Base-by-base conservation (phyloP, 805 yeast species). In the Jamesozyma gamospora region DNA sequence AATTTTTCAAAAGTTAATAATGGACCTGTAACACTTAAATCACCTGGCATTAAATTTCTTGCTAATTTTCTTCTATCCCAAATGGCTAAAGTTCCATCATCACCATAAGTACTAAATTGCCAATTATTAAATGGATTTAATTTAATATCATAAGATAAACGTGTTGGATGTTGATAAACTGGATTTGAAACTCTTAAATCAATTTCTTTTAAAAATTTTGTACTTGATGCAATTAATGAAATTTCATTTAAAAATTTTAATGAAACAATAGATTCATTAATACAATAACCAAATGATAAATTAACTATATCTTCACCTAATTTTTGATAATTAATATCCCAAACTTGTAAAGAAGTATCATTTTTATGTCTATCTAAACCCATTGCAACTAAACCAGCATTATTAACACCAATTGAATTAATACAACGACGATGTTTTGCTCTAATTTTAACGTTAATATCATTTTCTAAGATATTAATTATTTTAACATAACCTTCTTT, bases 71-170 rank as follows among this genome's bases (percentile, higher is more conserved):
- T 66, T 46, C 85, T 69, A 56, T 83, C 94, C 84, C 88, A 88
- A 7, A 88, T 67, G 0, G 90, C 79, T 36, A 87, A 62, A 0
- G 92, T 74, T 1, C 95, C 95, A 52, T 83, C 90, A 49, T 87
- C 95, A 37, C 84, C 75, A 46, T 74, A 74, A 0, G 94, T 78
- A 14, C 85, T 75, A 57, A 88, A 84, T 45, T 74, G 69, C 58
- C 74, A 71, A 11, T 70, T 70, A 51, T 78, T 76, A 52, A 75
- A 75, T 3, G 82, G 90, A 53, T 84, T 88, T 25, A 79, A 65
- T 8, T 74, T 68, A 34, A 88, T 69, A 15, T 82, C 82, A 49
- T 75, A 68, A 0, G 87, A 76, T 43, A 83, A 74, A 49, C 79
- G 75, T 1, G 94, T 81, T 2, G 88, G 81, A 51, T 82, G 69